Percentiles rank a stretch among this genome's conserved stretches.
Evolutionary conservation across 176 grass and related monocot species (phyloP).

Genomic region (Oryza coarctata): DNA sequence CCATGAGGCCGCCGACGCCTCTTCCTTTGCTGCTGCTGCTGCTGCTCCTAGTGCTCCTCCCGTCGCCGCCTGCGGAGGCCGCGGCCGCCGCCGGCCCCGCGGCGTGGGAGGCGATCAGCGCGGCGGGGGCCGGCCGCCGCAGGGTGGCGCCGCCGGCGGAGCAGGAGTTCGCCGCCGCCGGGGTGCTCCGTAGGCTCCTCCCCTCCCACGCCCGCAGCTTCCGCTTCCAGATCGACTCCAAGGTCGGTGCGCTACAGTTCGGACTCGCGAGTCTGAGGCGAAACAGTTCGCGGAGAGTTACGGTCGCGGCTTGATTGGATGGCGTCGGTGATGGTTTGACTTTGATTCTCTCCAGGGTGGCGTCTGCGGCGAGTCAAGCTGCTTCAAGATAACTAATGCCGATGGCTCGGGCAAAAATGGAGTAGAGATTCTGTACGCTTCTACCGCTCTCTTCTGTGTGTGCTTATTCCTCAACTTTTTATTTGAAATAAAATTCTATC

Average conservation of each 20-base stretch:
- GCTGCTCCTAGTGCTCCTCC: slow-evolving; percentile 36
- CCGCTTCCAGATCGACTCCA: slow-evolving; percentile 70
- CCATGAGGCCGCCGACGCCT: slow-evolving; percentile 25
- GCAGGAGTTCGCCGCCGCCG: slow-evolving; percentile 53
- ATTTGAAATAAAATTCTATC: background rate
- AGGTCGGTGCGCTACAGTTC: slow-evolving; percentile 33
- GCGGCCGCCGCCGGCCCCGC: background rate
- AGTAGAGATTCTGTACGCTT: slow-evolving; percentile 73
- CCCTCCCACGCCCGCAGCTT: slow-evolving; percentile 69
- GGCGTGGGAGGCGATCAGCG: slow-evolving; percentile 32
- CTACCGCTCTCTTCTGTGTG: background rate
- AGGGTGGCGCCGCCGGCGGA: slow-evolving; percentile 52
- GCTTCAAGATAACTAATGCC: slow-evolving; percentile 75
- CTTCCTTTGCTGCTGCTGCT: background rate
- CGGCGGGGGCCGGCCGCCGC: slow-evolving; percentile 10
- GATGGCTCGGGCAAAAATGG: slow-evolving; percentile 34
- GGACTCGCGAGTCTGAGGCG: background rate
- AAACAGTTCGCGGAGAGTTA: background rate
- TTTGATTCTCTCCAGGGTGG: slow-evolving; percentile 45
- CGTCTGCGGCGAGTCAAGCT: slow-evolving; percentile 58
- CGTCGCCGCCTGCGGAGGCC: background rate
- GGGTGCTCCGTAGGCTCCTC: slow-evolving; percentile 64
- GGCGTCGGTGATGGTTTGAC: background rate
- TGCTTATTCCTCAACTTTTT: background rate
- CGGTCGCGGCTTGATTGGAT: background rate